Percentiles rank a stretch among this genome's conserved stretches.
phyloP scores from a whole-genome alignment of 768 basidiomycete genomes.

The Macrolepiota dolichaula region DNA sequence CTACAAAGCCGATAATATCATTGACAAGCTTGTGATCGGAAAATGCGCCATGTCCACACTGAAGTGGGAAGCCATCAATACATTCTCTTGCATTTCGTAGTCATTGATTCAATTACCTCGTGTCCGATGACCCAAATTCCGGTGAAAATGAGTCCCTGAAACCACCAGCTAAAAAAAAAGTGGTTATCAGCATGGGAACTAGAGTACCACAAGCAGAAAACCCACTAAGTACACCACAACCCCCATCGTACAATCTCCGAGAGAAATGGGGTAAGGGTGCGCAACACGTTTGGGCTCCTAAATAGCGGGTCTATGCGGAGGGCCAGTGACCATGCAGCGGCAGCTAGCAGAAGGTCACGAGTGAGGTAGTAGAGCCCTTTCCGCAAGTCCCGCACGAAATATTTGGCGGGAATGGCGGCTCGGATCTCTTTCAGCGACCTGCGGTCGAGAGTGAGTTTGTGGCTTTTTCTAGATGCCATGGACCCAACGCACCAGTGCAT shows the following conservation, averaged over 20 bases:
- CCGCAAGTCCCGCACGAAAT: conserved; percentile 40
- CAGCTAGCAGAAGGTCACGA: conserved; percentile 44
- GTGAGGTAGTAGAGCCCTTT: conserved; percentile 39
- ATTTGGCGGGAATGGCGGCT: conserved; percentile 42
- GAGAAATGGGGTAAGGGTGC: conserved; percentile 29
- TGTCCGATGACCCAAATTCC: conserved; percentile 62
- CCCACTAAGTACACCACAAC: conserved; percentile 47
- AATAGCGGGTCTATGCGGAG: conserved; percentile 43
- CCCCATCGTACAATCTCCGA: conserved; percentile 37
- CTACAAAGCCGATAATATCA: conserved; percentile 48
- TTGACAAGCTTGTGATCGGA: conserved; percentile 46
- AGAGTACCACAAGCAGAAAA: background rate
- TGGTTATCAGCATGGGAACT: background rate
- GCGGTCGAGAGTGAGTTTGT: background rate
- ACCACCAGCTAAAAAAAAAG: conserved; percentile 46
- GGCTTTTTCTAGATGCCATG: background rate
- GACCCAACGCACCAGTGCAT: conserved; percentile 39
- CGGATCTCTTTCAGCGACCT: conserved; percentile 52
- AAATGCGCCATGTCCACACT: conserved; percentile 57
- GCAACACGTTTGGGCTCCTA: conserved; percentile 17
- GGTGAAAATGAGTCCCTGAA: conserved; percentile 56
- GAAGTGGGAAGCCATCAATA: conserved; percentile 1
- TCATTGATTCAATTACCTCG: conserved; percentile 31
- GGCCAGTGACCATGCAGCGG: conserved; percentile 38
- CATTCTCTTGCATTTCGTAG: background rate